These are phyloP conservation scores for Speleostelium caveatum DNA, from an alignment of 78 protist species.

Conservation along the genomic window DNA sequence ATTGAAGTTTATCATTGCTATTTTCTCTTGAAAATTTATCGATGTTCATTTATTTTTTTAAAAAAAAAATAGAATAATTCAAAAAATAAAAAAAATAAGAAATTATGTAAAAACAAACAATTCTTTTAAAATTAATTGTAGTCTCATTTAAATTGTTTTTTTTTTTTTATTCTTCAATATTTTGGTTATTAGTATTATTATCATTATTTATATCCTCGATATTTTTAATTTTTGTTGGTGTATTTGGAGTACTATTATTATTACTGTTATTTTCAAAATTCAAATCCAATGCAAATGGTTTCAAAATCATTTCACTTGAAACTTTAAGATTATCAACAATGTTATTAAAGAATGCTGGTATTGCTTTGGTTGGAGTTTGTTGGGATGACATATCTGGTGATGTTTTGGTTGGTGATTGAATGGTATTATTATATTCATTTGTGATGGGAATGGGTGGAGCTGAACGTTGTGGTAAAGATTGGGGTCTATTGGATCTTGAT, in stretches of 20 bases:
- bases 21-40: no score
- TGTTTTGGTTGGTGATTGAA: background rate
- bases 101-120: no score
- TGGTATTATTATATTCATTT: background rate
- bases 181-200: no score
- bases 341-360: background rate
- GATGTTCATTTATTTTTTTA: no score
- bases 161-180: no score
- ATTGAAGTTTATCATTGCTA: no score
- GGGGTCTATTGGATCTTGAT: slow-evolving; percentile 12
- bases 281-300: no score
- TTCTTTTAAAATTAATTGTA: no score
- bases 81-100: no score
- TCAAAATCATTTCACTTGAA: background rate
- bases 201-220: background rate
- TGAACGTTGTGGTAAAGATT: background rate
- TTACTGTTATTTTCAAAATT: no score
- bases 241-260: background rate
- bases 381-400: background rate
- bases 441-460: slow-evolving; percentile 1
- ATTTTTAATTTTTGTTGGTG: background rate
- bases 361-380: background rate
- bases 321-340: background rate
- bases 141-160: no score
- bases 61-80: no score